phyloP scores from a whole-genome alignment of 1,284 basidiomycete genomes.

The Cryptococcus sp. region DNA sequence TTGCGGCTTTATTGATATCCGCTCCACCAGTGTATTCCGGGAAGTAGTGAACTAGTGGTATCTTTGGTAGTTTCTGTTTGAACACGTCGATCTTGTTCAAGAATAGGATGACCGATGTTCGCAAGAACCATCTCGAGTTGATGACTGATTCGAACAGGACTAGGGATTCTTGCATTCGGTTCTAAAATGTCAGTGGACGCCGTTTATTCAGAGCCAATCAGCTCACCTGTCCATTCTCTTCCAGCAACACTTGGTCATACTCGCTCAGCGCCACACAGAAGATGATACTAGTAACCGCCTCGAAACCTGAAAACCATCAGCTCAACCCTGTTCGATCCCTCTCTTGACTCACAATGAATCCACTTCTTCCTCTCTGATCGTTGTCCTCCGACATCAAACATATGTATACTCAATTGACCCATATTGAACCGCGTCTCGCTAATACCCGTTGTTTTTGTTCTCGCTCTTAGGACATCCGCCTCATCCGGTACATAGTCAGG shows the following conservation, averaged over 20 bases:
- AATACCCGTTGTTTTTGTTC: slow-evolving; percentile 89
- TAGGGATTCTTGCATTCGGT: slow-evolving; percentile 91
- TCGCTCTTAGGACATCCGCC: slow-evolving; percentile 80
- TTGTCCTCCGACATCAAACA: slow-evolving; percentile 93
- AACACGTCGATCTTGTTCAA: slow-evolving; percentile 96
- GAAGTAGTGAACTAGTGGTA: slow-evolving; percentile 82
- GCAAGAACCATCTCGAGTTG: slow-evolving; percentile 95
- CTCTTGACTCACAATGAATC: slow-evolving; percentile 66
- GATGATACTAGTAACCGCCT: slow-evolving; percentile 90
- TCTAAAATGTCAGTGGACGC: slow-evolving; percentile 53
- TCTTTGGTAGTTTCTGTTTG: slow-evolving; percentile 84
- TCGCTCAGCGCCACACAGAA: slow-evolving; percentile 92
- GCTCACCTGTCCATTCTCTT: slow-evolving; percentile 57
- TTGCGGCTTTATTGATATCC: slow-evolving; percentile 96
- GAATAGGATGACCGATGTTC: slow-evolving; percentile 88
- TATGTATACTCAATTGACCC: slow-evolving; percentile 55
- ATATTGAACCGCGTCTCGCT: slow-evolving; percentile 69
- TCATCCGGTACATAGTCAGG: slow-evolving; percentile 80
- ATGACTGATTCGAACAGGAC: slow-evolving; percentile 92
- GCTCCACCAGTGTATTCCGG: slow-evolving; percentile 85
- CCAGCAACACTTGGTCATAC: slow-evolving; percentile 84
- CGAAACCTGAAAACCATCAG: slow-evolving; percentile 55
- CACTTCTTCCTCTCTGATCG: slow-evolving; percentile 91
- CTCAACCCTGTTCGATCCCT: too few species aligned
- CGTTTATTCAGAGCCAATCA: background rate